A percentile compares a stretch with the other conserved stretches of the same genome.
phyloP scores from a whole-genome alignment of 164 flowering plant genomes.

The Paratinospora sagittata region DNA sequence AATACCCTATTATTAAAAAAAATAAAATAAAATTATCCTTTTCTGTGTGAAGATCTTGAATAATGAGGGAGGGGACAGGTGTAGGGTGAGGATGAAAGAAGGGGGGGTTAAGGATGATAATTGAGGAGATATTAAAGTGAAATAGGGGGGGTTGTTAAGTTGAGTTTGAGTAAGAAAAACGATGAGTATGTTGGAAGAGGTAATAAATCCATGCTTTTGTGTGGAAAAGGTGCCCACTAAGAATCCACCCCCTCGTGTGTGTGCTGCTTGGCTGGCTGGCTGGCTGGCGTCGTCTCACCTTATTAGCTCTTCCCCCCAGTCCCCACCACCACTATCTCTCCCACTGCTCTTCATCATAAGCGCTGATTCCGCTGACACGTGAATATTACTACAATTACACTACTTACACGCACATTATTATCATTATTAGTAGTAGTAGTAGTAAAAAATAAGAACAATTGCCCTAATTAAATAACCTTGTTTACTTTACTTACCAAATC shows the following conservation, averaged over 20 bases:
- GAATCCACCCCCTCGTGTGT: constrained; percentile 9
- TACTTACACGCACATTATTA: too few species aligned
- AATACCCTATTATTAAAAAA: too few species aligned
- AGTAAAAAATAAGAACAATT: too few species aligned
- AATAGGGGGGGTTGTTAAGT: not conserved
- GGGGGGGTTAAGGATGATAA: not conserved
- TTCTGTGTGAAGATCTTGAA: not conserved
- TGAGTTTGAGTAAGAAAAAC: not conserved
- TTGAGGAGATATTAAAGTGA: too few species aligned
- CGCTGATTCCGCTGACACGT: not conserved
- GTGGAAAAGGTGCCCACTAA: not conserved
- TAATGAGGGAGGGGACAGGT: not conserved
- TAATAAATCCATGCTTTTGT: constrained; percentile 2
- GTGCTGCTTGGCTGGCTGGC: not conserved
- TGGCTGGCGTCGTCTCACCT: not conserved
- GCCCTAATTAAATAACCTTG: too few species aligned
- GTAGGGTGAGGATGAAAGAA: not conserved
- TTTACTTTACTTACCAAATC: too few species aligned
- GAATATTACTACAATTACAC: not conserved
- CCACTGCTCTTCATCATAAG: constrained; percentile 2
- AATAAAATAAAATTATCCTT: too few species aligned
- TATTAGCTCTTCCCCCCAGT: not conserved
- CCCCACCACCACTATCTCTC: not conserved
- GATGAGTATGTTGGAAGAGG: not conserved
- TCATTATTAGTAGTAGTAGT: too few species aligned